Evolutionary conservation across 106 monocot species (phyloP).

Genomic region (Dendrobium officinale): DNA sequence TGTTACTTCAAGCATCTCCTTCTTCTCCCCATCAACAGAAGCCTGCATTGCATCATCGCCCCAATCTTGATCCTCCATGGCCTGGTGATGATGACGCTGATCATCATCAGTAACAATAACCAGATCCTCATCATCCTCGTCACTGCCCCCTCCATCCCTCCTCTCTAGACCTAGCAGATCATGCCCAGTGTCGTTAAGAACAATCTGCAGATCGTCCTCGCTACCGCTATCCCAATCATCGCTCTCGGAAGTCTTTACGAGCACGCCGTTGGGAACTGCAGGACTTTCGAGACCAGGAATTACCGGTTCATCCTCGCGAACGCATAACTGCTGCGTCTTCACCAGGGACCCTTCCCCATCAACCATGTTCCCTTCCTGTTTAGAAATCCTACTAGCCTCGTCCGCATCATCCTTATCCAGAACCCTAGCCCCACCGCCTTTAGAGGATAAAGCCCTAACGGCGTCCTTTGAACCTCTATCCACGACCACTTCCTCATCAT

Average conservation of each 20-base stretch:
- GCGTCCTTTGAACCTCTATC: neutral
- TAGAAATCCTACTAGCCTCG: neutral
- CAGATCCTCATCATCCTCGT: slow-evolving; percentile 58
- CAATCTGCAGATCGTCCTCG: slow-evolving; percentile 91
- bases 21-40: slow-evolving; percentile 57
- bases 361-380: neutral
- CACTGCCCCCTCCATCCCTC: slow-evolving; percentile 25
- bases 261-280: slow-evolving; percentile 2
- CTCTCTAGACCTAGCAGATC: slow-evolving; percentile 14
- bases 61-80: slow-evolving; percentile 66
- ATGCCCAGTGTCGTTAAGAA: slow-evolving; percentile 54
- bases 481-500: slow-evolving; percentile 19
- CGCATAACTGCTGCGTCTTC: slow-evolving; percentile 16
- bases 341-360: slow-evolving; percentile 5
- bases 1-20: slow-evolving; percentile 41
- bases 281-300: slow-evolving; percentile 40
- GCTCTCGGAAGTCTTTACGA: slow-evolving; percentile 15
- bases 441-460: neutral
- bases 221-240: slow-evolving; percentile 94
- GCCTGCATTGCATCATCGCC: slow-evolving; percentile 44
- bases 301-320: slow-evolving; percentile 18
- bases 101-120: slow-evolving; percentile 13
- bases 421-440: slow-evolving; percentile 14
- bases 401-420: slow-evolving; percentile 14
- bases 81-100: slow-evolving; percentile 40